Base-by-base conservation (phyloP, 345 rosid genomes). In the Eucalyptus victrix region DNA sequence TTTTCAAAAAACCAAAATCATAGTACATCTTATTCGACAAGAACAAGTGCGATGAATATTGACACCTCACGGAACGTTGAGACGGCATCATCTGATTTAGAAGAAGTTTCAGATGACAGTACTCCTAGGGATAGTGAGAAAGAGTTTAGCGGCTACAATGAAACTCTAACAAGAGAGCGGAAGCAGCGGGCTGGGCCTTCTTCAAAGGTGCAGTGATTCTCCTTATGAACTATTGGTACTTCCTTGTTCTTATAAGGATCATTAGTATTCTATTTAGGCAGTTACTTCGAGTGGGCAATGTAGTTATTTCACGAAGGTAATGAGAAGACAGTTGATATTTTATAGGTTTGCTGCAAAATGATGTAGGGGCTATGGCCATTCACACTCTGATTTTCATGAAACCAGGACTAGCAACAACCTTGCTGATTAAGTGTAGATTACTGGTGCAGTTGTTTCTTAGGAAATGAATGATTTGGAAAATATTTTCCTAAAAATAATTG, bases 1-100 rank as follows among this genome's bases (percentile, higher is more conserved):
- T 97, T 94, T 90, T 93, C 94, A 50, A 98, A 93, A 88, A 93
- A 89, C 86, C 93, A 93, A 47, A 89, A 58, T 89, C 50, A 87
- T 19, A 69, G n/a, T 80, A 60, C 40, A 49, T 60, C 89, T 86
- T 80, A 86, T 81, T 67, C 90, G 67, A 86, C 87, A n/a, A 91
- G 91, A 62, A 89, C 89, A 88, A 80, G 80, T 88, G 65, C 14
- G 80, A 88, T 49, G 40, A 90, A 80, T 89, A 86, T 81, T 13
- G 91, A 86, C 88, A 87, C 86, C 60, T 62, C 51, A 44, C 92
- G 87, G 88, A 93, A 91, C 9, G 89, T 86, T 87, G 91, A 90
- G 81, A 86, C 88, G n/a, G 54, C 86, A 67, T 26, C 89, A 47
- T 80, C 45, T 88, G 86, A 69, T 86, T 80, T 49, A 14, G 58